These are phyloP conservation scores for Lophiotrema nucula DNA, from an alignment of 495 filamentous ascomycete species.

Conservation along the genomic window DNA sequence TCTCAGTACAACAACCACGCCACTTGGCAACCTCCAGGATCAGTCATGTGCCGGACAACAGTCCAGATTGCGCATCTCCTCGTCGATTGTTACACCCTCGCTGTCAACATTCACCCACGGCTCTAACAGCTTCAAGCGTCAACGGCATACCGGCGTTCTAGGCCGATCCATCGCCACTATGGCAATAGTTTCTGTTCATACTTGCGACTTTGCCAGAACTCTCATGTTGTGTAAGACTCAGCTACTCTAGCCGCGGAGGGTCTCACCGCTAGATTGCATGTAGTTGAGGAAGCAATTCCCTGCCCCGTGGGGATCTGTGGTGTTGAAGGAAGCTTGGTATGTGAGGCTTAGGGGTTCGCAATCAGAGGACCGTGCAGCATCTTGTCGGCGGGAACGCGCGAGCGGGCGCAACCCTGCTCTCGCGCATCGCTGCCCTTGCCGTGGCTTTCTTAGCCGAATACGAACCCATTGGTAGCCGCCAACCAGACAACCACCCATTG, in stretches of 20 bases:
- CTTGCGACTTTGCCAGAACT: too few species aligned
- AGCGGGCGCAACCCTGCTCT: slow-evolving; percentile 10
- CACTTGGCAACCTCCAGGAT: neutral
- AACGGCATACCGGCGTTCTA: neutral
- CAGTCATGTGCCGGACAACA: neutral
- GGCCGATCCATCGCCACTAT: slow-evolving; percentile 2
- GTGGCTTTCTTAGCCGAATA: slow-evolving; percentile 14
- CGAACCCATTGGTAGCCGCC: neutral
- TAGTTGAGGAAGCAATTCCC: slow-evolving; percentile 1
- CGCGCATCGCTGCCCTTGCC: neutral
- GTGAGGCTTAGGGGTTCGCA: slow-evolving; percentile 1
- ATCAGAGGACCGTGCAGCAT: slow-evolving; percentile 12
- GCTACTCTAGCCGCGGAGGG: slow-evolving; percentile 10
- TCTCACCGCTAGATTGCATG: slow-evolving; percentile 24
- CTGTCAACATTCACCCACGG: neutral
- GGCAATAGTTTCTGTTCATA: too few species aligned
- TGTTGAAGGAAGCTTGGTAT: neutral
- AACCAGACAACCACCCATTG: neutral
- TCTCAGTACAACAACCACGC: neutral
- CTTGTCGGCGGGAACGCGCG: slow-evolving; percentile 5
- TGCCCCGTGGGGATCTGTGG: slow-evolving; percentile 9
- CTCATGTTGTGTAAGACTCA: too few species aligned
- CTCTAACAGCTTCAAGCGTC: neutral
- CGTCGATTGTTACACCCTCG: slow-evolving; percentile 14
- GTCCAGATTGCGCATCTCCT: neutral